Evolutionary conservation across 305 asterid species (phyloP), one percentile per base, ranked within the genome.

Genomic region (Plantago coronopus): DNA sequence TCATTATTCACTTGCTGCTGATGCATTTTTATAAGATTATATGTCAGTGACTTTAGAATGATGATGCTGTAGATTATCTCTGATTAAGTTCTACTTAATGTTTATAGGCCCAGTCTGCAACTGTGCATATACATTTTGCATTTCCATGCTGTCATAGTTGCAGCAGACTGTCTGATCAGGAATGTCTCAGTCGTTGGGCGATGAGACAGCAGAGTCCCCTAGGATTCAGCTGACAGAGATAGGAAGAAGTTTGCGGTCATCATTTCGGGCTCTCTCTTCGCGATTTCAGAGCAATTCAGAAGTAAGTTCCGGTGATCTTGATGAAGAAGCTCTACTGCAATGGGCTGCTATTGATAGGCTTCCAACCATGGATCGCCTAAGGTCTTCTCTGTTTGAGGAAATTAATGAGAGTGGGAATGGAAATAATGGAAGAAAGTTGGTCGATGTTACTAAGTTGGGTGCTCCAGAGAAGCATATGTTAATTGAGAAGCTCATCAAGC

Each of bases 271-370:
- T 49, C 59, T 49, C 3, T 3, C 65, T 14, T 40, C 82, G 8
- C 78, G 78, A 65, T 72, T 71, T 49, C 68, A 64, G n/a, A 72
- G 69, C 64, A 69, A 62, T 66, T 63, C 79, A 3, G 72, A 23
- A 11, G 31, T 50, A 42, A 74, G 62, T 40, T 40, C 50, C 17
- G 21, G 31, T 27, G 62, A 29, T n/a, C 37, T 45, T 38, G 72
- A 71, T 8, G 48, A 54, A 31, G 64, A 61, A 17, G 17, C 38
- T 15, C 20, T 37, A 7, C 17, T 46, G 20, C 62, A n/a, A 11
- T 71, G 72, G 76, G 68, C 55, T 23, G 61, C 49, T 10, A 65
- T 65, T 49, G 72, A 71, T 6, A 66, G 48, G 20, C 57, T 60
- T 5, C 72, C 76, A 4, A 54, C 55, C 1, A 29, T 48, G 47